Conservation (phyloP, 164 flowering plant species). For the Malania oleifera region DNA sequence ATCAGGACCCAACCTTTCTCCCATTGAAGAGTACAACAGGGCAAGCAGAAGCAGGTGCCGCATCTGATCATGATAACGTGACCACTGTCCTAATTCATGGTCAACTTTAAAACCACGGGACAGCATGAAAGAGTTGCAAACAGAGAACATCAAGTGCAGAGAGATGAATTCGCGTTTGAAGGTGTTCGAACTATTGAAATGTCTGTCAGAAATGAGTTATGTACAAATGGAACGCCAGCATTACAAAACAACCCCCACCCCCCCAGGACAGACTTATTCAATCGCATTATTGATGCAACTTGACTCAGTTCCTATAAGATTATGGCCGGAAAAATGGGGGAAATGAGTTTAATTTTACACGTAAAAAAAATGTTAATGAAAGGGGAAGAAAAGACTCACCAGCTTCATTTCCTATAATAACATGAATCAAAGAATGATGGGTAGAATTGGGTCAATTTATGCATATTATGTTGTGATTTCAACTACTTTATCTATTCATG, state of each 20-base stretch:
- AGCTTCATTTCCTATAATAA: slow-evolving; percentile 5
- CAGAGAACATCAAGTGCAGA: too few species aligned
- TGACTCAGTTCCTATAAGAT: slow-evolving; percentile 22
- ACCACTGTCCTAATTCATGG: too few species aligned
- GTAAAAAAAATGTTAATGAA: slow-evolving; percentile 14
- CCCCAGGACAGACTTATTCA: slow-evolving; percentile 12
- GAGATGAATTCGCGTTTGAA: too few species aligned
- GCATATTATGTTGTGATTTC: neutral
- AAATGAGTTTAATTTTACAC: slow-evolving; percentile 25
- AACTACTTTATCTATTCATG: slow-evolving; percentile 36
- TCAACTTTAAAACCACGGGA: too few species aligned
- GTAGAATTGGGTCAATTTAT: neutral
- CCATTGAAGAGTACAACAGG: too few species aligned
- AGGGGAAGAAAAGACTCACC: slow-evolving; percentile 12
- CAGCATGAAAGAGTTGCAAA: too few species aligned
- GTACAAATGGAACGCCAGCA: slow-evolving; percentile 14
- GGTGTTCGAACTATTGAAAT: too few species aligned
- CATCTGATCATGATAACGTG: too few species aligned
- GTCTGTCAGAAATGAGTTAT: slow-evolving; percentile 10
- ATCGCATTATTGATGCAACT: slow-evolving; percentile 14
- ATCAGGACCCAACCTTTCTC: too few species aligned
- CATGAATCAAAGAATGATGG: slow-evolving; percentile 3
- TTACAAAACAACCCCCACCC: slow-evolving; percentile 1
- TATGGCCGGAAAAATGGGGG: slow-evolving; percentile 13
- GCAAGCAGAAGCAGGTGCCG: too few species aligned